Conservation (phyloP, 2,329 filamentous ascomycete genomes). For the Amesomyces nigricolor region DNA sequence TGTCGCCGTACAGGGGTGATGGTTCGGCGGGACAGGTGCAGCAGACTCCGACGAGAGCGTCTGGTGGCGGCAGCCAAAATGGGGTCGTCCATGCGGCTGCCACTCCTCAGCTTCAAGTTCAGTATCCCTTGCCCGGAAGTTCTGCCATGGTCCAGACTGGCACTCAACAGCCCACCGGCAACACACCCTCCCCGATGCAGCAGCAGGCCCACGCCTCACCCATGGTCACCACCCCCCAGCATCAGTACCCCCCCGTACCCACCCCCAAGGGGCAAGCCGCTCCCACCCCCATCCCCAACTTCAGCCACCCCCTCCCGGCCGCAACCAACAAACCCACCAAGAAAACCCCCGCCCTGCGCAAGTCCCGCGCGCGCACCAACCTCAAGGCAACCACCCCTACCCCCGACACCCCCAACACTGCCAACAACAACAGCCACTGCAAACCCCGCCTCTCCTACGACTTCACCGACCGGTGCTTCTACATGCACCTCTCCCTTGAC, state of each 20-base stretch:
- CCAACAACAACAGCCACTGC: neutral
- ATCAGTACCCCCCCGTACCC: neutral
- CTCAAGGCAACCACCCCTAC: neutral
- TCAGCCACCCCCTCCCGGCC: neutral
- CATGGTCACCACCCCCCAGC: neutral
- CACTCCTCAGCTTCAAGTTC: neutral
- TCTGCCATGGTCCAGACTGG: neutral
- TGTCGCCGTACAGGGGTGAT: neutral
- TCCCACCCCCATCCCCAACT: neutral
- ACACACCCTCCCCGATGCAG: neutral
- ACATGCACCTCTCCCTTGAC: conserved; percentile 1
- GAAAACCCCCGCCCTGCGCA: conserved; percentile 3
- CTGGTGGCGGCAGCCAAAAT: neutral
- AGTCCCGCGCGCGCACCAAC: conserved; percentile 5
- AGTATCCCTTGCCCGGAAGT: neutral
- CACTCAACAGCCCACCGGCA: neutral
- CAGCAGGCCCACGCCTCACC: neutral
- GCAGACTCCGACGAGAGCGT: neutral
- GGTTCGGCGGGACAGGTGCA: neutral
- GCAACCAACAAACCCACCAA: neutral
- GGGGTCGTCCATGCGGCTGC: neutral
- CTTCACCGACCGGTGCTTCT: conserved; percentile 9
- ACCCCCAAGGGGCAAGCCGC: neutral
- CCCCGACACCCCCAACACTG: neutral
- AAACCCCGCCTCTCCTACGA: conserved; percentile 5